Percentiles rank a stretch among this genome's conserved stretches.
These are phyloP conservation scores for Calonectria leucothoes DNA, from an alignment of 2,329 filamentous ascomycete genomes.

Conservation along the genomic window DNA sequence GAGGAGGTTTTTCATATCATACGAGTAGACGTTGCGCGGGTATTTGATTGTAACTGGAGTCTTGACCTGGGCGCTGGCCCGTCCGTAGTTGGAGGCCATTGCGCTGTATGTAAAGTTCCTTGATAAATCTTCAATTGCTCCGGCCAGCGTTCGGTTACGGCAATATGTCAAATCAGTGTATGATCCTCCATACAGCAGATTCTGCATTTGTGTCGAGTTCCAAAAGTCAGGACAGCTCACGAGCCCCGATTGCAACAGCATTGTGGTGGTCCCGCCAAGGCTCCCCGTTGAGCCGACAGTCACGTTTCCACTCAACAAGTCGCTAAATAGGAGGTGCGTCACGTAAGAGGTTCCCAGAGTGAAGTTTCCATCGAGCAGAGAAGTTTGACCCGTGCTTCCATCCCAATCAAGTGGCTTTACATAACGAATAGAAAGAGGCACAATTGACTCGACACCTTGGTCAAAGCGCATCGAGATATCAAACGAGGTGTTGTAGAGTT, in stretches of 20 bases:
- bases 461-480: background rate
- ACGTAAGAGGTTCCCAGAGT: background rate
- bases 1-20: background rate
- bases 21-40: background rate
- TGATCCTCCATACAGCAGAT: background rate
- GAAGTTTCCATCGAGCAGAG: background rate
- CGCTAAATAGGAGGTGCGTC: background rate
- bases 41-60: background rate
- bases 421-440: background rate
- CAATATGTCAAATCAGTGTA: background rate
- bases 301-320: background rate
- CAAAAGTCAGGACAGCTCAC: background rate
- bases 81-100: background rate
- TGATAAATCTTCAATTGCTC: background rate
- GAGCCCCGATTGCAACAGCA: background rate
- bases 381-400: background rate
- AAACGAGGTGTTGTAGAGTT: background rate
- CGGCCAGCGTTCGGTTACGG: background rate
- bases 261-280: background rate
- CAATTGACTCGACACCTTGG: background rate
- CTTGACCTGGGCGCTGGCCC: background rate
- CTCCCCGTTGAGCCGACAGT: background rate
- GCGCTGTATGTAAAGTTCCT: background rate
- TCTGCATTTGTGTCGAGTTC: background rate
- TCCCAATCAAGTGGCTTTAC: background rate